These are phyloP conservation scores for Wickerhamomyces pijperi DNA, from an alignment of 805 yeast genomes.

Conservation along the genomic window DNA sequence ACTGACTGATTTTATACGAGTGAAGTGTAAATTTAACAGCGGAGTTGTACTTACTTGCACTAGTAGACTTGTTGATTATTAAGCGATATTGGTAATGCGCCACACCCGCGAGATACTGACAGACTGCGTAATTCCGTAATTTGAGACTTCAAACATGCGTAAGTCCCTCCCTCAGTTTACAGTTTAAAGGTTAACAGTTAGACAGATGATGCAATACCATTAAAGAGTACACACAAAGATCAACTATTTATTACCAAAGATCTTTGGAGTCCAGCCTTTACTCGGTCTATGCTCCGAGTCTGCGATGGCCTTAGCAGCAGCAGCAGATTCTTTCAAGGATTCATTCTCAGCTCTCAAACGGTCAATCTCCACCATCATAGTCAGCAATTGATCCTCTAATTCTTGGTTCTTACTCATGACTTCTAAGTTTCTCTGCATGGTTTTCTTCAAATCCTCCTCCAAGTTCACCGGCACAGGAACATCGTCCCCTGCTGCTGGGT, in stretches of 20 bases:
- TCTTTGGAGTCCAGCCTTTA: slow-evolving; percentile 14
- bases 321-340: neutral
- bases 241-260: slow-evolving; percentile 12
- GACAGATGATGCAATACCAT: no score
- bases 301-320: slow-evolving; percentile 1
- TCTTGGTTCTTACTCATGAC: slow-evolving; percentile 54
- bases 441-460: slow-evolving; percentile 42
- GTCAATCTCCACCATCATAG: slow-evolving; percentile 30
- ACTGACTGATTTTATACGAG: no score
- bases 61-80: no score
- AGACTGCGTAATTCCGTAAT: no score
- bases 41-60: no score
- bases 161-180: no score
- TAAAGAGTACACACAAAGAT: no score
- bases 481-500: slow-evolving; percentile 20
- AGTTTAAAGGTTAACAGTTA: no score
- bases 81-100: no score
- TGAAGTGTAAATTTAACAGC: no score
- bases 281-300: neutral
- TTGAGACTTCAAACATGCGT: no score
- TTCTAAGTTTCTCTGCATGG: slow-evolving; percentile 51
- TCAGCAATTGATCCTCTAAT: slow-evolving; percentile 40
- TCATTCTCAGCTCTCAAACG: slow-evolving; percentile 19
- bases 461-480: slow-evolving; percentile 26
- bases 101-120: no score